Evolutionary conservation across 2,329 filamentous ascomycete genomes (phyloP).

Genomic region (Xylariaceae sp.): DNA sequence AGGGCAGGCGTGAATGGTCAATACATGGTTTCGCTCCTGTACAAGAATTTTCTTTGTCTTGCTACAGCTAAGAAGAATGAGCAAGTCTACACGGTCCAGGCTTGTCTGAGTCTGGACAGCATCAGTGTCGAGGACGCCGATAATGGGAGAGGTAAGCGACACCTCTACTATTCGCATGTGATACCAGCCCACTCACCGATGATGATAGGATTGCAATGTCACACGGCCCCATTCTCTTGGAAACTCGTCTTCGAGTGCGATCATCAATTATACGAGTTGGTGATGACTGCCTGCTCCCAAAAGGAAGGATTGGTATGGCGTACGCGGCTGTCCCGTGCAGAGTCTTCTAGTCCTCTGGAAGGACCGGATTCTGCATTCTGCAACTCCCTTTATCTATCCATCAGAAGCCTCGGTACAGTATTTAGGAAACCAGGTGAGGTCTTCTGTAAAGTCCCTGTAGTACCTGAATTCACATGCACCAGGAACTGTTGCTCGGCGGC

Average conservation of each 20-base stretch:
- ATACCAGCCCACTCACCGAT: background rate
- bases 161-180: slow-evolving; percentile 5
- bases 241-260: slow-evolving; percentile 81
- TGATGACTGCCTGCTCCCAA: slow-evolving; percentile 80
- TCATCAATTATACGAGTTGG: slow-evolving; percentile 74
- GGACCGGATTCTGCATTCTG: slow-evolving; percentile 47
- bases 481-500: slow-evolving; percentile 61
- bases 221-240: slow-evolving; percentile 84
- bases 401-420: slow-evolving; percentile 70
- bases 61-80: slow-evolving; percentile 63
- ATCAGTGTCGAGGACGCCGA: slow-evolving; percentile 67
- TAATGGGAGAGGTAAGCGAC: slow-evolving; percentile 63
- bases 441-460: background rate
- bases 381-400: slow-evolving; percentile 62
- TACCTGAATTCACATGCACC: slow-evolving; percentile 1
- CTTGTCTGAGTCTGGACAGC: slow-evolving; percentile 65
- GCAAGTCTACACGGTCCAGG: slow-evolving; percentile 67
- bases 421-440: slow-evolving; percentile 65
- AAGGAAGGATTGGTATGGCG: slow-evolving; percentile 81
- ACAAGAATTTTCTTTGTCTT: slow-evolving; percentile 73
- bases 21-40: slow-evolving; percentile 85
- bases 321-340: slow-evolving; percentile 53
- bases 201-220: slow-evolving; percentile 72
- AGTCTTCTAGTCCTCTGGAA: slow-evolving; percentile 47
- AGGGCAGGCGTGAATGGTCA: slow-evolving; percentile 64